Evolutionary conservation across 202 grass and related monocot species (phyloP), one percentile per base, ranked within the genome.

Genomic region (Zizania palustris): DNA sequence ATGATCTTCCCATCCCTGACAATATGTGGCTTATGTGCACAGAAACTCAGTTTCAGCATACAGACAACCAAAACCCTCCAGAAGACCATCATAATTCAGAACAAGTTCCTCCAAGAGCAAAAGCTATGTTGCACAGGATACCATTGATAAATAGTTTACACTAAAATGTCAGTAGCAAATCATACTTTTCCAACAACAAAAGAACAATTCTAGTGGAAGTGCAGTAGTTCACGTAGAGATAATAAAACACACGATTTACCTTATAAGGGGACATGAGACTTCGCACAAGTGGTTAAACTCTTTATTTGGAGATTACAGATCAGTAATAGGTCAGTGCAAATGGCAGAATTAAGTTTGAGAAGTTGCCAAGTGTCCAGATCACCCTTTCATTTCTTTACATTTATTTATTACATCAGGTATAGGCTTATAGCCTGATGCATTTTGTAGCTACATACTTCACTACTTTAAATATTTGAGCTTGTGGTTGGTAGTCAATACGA

Each of bases 21-120:
- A 28, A 0, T 28, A 28, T n/a, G n/a, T n/a, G n/a, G n/a, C n/a
- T n/a, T n/a, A n/a, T 28, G 28, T 28, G 28, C 28, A 82, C 45
- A 41, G 11, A 57, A 72, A 21, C 34, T 36, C 13, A n/a, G 44
- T n/a, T 53, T 70, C 37, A 56, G 35, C 11, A 55, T 15, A 45
- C 10, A 72, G 36, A 13, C 22, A 34, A 34, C 1, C 57, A 34
- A 22, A 46, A 46, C 10, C 57, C 20, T 42, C 62, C 37, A 34
- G 0, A 46, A 60, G 28, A 80, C 57, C 8, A 60, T 9, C 4
- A 6, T 15, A 42, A 61, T 20, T 69, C 18, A 33, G 43, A 9
- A n/a, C 33, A 76, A 68, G 19, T 45, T 69, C 61, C 28, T 75
- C 18, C 18, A 67, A 9, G 44, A 83, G 14, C 6, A 72, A 67